Base-by-base conservation (phyloP, 1,284 basidiomycete genomes). In the Ganoderma sp. region DNA sequence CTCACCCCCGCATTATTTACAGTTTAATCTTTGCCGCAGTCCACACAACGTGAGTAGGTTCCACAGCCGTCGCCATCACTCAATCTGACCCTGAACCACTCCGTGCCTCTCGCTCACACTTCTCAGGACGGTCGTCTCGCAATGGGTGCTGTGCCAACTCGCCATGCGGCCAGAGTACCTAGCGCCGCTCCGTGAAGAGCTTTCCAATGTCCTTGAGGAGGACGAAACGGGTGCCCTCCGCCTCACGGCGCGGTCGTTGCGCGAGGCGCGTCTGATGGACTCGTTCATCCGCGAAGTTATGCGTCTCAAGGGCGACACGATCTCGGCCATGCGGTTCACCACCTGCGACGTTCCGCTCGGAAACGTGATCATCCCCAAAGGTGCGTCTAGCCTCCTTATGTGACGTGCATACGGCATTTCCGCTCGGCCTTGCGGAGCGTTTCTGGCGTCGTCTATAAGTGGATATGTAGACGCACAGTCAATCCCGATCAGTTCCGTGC, bases 61-160 rank as follows among this genome's bases (percentile, higher is more conserved):
- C 17, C 37, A 25, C 12, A 37, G 12, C n/a, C 59, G 10, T 28
- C 25, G 61, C 43, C 39, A 32, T 9, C 64, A 17, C 7, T 48
- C 45, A 57, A 17, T 50, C 43, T 48, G 41, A 61, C 17, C n/a
- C 37, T 39, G 12, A 1, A 37, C 17, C 48, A 0, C 17, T 45
- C 17, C 43, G 42, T 43, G 12, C 42, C 15, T 42, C 42, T 8
- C 9, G 15, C 42, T 8, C 2, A 12, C 22, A 19, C 32, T 42
- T 32, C 52, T 60, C 66, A 79, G 79, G 4, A 78, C 80, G 8
- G 75, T 79, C 52, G 79, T 81, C 9, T 75, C 77, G 9, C 78
- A 81, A 50, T 81, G 80, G 80, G 77, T 80, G 71, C 79, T 88
- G 14, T 84, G 77, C 66, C 75, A 83, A 54, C 77, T 87, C 10